Conservation (phyloP, 2,329 filamentous ascomycete genomes). For the Xylaria sp. region DNA sequence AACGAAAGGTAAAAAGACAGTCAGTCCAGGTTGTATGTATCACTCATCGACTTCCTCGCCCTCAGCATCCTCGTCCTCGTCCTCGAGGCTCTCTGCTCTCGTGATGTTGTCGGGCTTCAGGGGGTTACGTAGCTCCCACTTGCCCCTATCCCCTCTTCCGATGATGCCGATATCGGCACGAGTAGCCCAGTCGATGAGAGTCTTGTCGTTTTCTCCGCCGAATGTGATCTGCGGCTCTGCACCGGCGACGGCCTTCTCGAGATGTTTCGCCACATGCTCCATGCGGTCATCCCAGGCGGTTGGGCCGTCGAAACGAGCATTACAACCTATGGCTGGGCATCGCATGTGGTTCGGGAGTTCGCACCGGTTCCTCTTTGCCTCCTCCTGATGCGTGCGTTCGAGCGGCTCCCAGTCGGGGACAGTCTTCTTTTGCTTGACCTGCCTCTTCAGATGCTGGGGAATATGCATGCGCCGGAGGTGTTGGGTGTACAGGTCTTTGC, state of each 20-base stretch:
- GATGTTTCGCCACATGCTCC: constrained; percentile 84
- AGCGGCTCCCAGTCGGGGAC: constrained; percentile 52
- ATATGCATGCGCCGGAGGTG: constrained; percentile 86
- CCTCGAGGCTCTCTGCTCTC: not conserved
- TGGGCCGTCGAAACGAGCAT: constrained; percentile 58
- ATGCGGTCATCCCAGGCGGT: constrained; percentile 79
- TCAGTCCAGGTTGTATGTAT: not conserved
- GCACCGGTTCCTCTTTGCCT: constrained; percentile 65
- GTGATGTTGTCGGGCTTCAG: constrained; percentile 26
- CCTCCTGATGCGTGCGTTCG: constrained; percentile 57
- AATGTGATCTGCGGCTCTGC: constrained; percentile 34
- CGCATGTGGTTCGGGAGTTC: constrained; percentile 60
- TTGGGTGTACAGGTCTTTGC: constrained; percentile 89
- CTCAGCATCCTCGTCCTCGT: constrained; percentile 34
- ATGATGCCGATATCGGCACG: constrained; percentile 36
- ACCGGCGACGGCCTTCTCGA: constrained; percentile 58
- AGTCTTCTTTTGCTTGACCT: constrained; percentile 41
- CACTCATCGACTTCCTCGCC: constrained; percentile 37
- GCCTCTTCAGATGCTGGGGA: constrained; percentile 47
- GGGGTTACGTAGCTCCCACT: constrained; percentile 35
- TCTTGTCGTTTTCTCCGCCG: constrained; percentile 32
- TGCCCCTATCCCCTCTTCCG: constrained; percentile 27
- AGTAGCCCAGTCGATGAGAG: constrained; percentile 36
- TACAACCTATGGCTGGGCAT: constrained; percentile 68
- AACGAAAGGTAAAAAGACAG: not conserved